Evolutionary conservation across 1,284 basidiomycete species (phyloP).

Genomic region (Cryptococcus floricola): DNA sequence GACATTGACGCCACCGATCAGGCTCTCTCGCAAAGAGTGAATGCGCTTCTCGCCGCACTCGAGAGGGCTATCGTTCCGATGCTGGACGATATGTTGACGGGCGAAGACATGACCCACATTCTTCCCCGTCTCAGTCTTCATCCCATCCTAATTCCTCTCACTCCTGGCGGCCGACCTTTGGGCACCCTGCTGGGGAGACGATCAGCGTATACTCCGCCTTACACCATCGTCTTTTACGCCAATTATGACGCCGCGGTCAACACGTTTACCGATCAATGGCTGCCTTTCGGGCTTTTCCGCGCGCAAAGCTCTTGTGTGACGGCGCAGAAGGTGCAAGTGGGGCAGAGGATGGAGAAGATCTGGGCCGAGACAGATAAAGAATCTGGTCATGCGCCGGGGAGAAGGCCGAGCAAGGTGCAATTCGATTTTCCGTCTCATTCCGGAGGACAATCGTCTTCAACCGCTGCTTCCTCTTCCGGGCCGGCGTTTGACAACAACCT

Average conservation of each 20-base stretch:
- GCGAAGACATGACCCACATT: constrained; percentile 42
- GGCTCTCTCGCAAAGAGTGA: constrained; percentile 28
- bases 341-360: neutral
- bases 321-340: constrained; percentile 25
- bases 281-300: constrained; percentile 50
- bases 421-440: constrained; percentile 33
- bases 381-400: neutral
- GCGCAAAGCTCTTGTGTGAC: constrained; percentile 50
- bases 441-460: neutral
- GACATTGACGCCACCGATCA: constrained; percentile 8
- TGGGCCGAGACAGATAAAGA: neutral
- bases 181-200: neutral
- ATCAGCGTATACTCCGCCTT: constrained; percentile 39
- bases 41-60: constrained; percentile 29
- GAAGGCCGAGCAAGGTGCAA: constrained; percentile 46
- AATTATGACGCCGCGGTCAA: constrained; percentile 49
- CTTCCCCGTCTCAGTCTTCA: constrained; percentile 43
- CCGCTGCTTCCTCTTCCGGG: neutral
- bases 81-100: constrained; percentile 43
- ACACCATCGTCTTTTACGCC: constrained; percentile 50
- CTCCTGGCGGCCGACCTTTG: constrained; percentile 24
- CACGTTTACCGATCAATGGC: constrained; percentile 48
- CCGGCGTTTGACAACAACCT: constrained; percentile 1
- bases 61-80: constrained; percentile 46
- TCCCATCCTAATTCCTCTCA: constrained; percentile 42